Conservation (phyloP, 192 early-diverging fungal species). For the Coemansia umbellata region DNA sequence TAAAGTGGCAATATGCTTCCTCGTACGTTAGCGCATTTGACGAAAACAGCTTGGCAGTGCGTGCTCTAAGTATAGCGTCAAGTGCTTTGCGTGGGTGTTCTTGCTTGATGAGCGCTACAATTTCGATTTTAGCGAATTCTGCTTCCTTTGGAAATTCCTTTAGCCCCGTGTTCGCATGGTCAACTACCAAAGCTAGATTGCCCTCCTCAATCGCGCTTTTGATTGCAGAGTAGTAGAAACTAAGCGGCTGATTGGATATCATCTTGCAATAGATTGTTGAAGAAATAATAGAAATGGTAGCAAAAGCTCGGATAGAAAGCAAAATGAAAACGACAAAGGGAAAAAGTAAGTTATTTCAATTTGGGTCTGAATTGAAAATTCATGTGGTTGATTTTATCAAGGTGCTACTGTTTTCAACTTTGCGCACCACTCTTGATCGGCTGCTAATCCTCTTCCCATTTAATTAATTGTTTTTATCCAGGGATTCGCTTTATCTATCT, state of each 20-base stretch:
- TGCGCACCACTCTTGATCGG: no score
- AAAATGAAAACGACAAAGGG: not conserved
- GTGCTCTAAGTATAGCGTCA: constrained; percentile 18
- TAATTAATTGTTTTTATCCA: no score
- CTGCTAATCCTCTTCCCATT: no score
- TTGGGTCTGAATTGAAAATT: no score
- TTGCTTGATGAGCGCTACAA: constrained; percentile 40
- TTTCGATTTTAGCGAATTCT: constrained; percentile 38
- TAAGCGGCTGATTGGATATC: constrained; percentile 20
- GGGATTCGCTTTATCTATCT: no score
- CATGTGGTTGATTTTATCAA: no score
- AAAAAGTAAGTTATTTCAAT: no score
- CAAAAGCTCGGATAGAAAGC: not conserved
- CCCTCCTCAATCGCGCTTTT: constrained; percentile 17
- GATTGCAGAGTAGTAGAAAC: constrained; percentile 27
- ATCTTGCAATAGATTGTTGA: not conserved
- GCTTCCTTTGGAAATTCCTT: constrained; percentile 21
- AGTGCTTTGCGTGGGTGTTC: constrained; percentile 30
- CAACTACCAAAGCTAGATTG: constrained; percentile 12
- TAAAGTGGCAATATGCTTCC: constrained; percentile 43
- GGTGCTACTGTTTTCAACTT: no score
- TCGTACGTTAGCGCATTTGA: constrained; percentile 23
- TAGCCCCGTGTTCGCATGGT: constrained; percentile 23
- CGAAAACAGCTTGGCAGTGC: constrained; percentile 9
- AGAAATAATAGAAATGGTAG: not conserved